Evolutionary conservation across 192 early-diverging fungal species (phyloP).

Genomic region (Lobosporangium transversale): DNA sequence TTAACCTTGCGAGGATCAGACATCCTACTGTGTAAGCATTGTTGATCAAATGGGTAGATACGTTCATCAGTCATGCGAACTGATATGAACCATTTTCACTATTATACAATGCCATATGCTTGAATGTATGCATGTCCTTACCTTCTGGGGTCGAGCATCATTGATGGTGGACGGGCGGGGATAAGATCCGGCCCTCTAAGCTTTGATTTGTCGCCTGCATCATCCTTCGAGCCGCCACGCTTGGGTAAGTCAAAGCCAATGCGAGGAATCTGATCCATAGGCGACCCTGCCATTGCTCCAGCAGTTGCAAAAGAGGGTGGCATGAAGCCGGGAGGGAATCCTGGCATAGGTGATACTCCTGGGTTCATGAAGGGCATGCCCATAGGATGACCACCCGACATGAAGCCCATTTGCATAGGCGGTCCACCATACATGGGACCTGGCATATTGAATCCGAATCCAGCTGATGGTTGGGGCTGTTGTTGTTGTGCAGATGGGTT

Average conservation of each 20-base stretch:
- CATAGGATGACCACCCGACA: slow-evolving; percentile 40
- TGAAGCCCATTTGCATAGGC: slow-evolving; percentile 52
- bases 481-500: slow-evolving; percentile 55
- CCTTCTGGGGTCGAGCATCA: slow-evolving; percentile 51
- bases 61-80: neutral
- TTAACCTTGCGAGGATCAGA: slow-evolving; percentile 81
- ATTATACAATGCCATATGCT: neutral
- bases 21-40: slow-evolving; percentile 43
- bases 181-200: slow-evolving; percentile 12
- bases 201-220: slow-evolving; percentile 24
- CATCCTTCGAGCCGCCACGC: slow-evolving; percentile 30
- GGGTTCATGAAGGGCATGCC: slow-evolving; percentile 45
- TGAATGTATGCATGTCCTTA: slow-evolving; percentile 13
- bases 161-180: slow-evolving; percentile 24
- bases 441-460: slow-evolving; percentile 27
- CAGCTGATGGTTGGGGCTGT: slow-evolving; percentile 29
- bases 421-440: slow-evolving; percentile 40
- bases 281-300: slow-evolving; percentile 57
- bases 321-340: slow-evolving; percentile 39
- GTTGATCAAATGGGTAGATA: neutral
- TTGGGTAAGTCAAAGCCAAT: slow-evolving; percentile 63
- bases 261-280: slow-evolving; percentile 68
- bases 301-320: slow-evolving; percentile 45
- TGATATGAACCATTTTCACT: neutral
- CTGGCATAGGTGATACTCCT: slow-evolving; percentile 25